Percentiles rank a stretch among this genome's conserved stretches.
phyloP scores from a whole-genome alignment of 495 filamentous ascomycete species.

The Hyaloscypha bicolor region DNA sequence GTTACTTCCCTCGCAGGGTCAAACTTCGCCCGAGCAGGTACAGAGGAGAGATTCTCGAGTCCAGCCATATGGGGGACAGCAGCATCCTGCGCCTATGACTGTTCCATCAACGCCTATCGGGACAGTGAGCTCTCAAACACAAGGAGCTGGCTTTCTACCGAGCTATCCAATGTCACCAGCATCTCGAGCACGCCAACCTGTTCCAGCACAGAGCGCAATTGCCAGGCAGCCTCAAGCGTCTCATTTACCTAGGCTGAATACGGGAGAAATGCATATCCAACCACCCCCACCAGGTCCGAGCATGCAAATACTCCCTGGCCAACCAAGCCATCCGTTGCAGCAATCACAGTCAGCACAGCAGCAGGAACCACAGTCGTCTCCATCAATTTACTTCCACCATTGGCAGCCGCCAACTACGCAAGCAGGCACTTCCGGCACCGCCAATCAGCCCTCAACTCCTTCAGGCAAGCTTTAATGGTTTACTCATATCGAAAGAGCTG shows the following conservation, averaged over 20 bases:
- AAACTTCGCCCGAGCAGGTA: conserved; percentile 47
- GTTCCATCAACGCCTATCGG: conserved; percentile 34
- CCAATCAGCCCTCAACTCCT: conserved; percentile 64
- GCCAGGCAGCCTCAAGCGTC: conserved; percentile 41
- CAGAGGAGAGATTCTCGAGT: conserved; percentile 49
- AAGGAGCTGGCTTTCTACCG: conserved; percentile 36
- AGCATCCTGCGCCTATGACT: conserved; percentile 38
- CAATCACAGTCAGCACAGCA: conserved; percentile 55
- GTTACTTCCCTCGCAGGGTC: conserved; percentile 51
- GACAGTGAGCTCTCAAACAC: conserved; percentile 21
- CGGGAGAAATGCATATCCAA: conserved; percentile 59
- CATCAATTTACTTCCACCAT: conserved; percentile 86
- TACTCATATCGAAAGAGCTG: conserved; percentile 21
- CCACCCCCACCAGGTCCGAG: conserved; percentile 46
- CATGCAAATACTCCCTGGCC: conserved; percentile 41
- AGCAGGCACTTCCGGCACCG: conserved; percentile 46
- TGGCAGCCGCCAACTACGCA: conserved; percentile 80
- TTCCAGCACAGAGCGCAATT: conserved; percentile 32
- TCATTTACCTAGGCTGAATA: conserved; percentile 51
- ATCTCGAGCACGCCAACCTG: conserved; percentile 35
- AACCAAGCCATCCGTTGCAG: conserved; percentile 44
- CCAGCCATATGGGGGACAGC: conserved; percentile 32
- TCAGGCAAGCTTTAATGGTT: conserved; percentile 67
- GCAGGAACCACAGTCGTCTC: conserved; percentile 58
- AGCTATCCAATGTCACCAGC: conserved; percentile 37